These are phyloP conservation scores for Globisporangium middletonii DNA, from an alignment of 352 stramenopile genomes.

Conservation along the genomic window DNA sequence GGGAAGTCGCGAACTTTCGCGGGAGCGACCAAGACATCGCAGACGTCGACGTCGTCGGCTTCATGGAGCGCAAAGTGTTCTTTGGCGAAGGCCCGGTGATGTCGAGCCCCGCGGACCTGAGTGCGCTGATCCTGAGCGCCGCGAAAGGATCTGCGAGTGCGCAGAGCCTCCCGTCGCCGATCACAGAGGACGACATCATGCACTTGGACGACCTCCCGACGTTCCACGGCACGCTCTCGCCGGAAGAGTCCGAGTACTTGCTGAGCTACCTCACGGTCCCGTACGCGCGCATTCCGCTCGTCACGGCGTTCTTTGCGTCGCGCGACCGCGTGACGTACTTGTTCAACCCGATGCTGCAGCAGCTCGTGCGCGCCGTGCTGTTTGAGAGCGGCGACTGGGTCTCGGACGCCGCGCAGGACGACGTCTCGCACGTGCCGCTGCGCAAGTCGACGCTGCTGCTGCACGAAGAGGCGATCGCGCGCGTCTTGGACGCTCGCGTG, in stretches of 20 bases:
- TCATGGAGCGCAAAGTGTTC: conserved; percentile 84
- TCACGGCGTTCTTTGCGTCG: conserved; percentile 96
- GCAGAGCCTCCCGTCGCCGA: conserved; percentile 29
- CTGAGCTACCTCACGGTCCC: conserved; percentile 98
- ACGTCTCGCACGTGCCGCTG: conserved; percentile 72
- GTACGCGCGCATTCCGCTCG: conserved; percentile 97
- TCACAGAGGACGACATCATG: conserved; percentile 97
- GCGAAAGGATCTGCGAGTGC: conserved; percentile 31
- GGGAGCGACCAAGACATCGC: conserved; percentile 86
- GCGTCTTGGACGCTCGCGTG: conserved; percentile 63
- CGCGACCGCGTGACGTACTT: conserved; percentile 87
- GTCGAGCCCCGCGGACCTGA: conserved; percentile 68
- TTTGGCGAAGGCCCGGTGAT: conserved; percentile 86
- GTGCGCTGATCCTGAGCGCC: conserved; percentile 47
- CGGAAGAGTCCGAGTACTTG: conserved; percentile 96
- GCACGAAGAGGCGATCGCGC: conserved; percentile 74
- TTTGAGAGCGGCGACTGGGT: conserved; percentile 90
- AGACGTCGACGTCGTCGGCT: conserved; percentile 84
- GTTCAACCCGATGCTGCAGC: conserved; percentile 79
- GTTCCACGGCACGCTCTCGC: conserved; percentile 94
- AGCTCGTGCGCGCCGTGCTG: conserved; percentile 80
- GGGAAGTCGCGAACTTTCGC: conserved; percentile 86
- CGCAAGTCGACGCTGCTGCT: conserved; percentile 79
- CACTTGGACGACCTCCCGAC: conserved; percentile 95
- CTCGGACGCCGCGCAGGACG: conserved; percentile 41